Evolutionary conservation across 805 yeast species (phyloP).

Genomic region (Saturnispora hagleri): DNA sequence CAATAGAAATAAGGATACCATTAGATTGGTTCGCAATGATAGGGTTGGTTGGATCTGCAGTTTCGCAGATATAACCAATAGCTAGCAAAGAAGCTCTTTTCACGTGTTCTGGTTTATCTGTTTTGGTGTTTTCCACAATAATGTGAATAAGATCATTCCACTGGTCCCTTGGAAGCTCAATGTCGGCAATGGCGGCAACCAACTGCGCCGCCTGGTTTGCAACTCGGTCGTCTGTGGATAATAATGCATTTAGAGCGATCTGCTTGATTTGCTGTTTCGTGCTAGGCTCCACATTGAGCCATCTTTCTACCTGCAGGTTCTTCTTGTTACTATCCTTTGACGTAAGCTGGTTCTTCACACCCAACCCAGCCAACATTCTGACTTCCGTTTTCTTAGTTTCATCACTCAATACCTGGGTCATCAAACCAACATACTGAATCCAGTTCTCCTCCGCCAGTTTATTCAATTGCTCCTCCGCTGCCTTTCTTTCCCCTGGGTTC

Average conservation of each 20-base stretch:
- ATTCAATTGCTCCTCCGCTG: slow-evolving; percentile 71
- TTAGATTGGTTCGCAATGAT: slow-evolving; percentile 77
- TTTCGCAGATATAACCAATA: slow-evolving; percentile 93
- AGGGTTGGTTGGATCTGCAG: slow-evolving; percentile 75
- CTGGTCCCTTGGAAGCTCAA: slow-evolving; percentile 77
- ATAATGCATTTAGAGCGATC: slow-evolving; percentile 51
- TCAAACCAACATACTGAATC: slow-evolving; percentile 58
- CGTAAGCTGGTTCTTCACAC: slow-evolving; percentile 77
- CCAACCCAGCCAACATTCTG: slow-evolving; percentile 84
- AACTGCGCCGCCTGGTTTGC: slow-evolving; percentile 87
- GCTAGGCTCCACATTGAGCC: slow-evolving; percentile 53
- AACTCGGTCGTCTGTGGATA: slow-evolving; percentile 63
- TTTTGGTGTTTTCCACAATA: slow-evolving; percentile 78
- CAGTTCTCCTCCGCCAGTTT: slow-evolving; percentile 68
- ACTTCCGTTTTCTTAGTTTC: slow-evolving; percentile 63
- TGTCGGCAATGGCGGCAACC: slow-evolving; percentile 94
- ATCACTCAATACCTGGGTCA: slow-evolving; percentile 64
- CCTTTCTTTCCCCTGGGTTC: slow-evolving; percentile 55
- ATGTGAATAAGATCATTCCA: slow-evolving; percentile 84
- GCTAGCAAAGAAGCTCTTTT: slow-evolving; percentile 83
- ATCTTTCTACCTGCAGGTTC: slow-evolving; percentile 54
- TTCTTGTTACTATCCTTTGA: slow-evolving; percentile 66
- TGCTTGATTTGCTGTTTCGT: slow-evolving; percentile 59
- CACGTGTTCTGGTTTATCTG: slow-evolving; percentile 66
- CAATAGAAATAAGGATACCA: slow-evolving; percentile 89